Base-by-base conservation (phyloP, 495 filamentous ascomycete genomes). In the Oidiodendron maius region DNA sequence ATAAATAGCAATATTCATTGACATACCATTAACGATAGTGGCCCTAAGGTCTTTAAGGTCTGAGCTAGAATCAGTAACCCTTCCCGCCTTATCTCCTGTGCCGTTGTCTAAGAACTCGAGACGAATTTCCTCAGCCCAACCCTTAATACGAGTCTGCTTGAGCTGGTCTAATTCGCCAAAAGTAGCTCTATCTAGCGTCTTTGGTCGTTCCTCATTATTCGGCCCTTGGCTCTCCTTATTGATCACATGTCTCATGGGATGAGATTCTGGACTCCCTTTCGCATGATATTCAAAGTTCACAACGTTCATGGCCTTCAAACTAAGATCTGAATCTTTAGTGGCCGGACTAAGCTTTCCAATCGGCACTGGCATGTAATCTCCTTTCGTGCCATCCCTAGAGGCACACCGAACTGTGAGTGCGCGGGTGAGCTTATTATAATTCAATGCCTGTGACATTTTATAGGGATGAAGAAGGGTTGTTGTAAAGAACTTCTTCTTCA, bases 381-480 rank as follows among this genome's bases (percentile, higher is more conserved):
- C 20, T 16, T 30, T 30, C 23, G 39, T 16, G 6, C 16, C 26
- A 37, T 44, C 23, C 20, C 22, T 28, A 16, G 2, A 9, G 28
- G 30, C 21, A 30, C 52, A 55, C 15, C 52, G 26, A 13, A 50
- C 35, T 11, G 40, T 40, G 21, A 39, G 8, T 10, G 46, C 28
- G n/a, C 18, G 10, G 9, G 48, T 3, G 8, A 58, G 51, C 18
- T 32, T 39, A 3, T 36, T 11, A 17, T 56, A 52, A 25, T 44
- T 20, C 15, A 41, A 20, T 16, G 36, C 45, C 3, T 5, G 11
- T 13, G 43, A 25, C 0, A 40, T 18, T 40, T 46, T 38, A 12
- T 4, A 30, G n/a, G 53, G 36, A 21, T 39, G 25, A 15, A 60
- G 55, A 20, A 61, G 57, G 3, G 63, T 60, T 22, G 57, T 48